phyloP scores from a whole-genome alignment of 2,329 filamentous ascomycete genomes.

The Didymellaceae sp. region DNA sequence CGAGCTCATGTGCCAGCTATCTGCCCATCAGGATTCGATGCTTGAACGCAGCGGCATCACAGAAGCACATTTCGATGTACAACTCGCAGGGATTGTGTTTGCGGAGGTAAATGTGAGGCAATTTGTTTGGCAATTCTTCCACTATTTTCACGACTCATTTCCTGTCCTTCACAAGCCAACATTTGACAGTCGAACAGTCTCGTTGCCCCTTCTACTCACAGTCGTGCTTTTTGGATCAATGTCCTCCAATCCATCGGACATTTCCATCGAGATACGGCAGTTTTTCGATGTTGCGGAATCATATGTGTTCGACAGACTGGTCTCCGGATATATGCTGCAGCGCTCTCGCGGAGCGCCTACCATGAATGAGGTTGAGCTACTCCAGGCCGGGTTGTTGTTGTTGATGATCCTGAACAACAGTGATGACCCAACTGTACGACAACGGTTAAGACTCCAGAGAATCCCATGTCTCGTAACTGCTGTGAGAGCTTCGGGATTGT shows the following conservation, averaged over 20 bases:
- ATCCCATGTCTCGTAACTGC: constrained; percentile 4
- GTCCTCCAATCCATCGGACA: constrained; percentile 2
- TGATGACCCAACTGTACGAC: neutral
- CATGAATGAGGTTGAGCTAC: neutral
- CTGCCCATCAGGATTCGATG: no score
- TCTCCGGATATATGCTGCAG: neutral
- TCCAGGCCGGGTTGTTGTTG: constrained; percentile 11
- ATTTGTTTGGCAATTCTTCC: constrained; percentile 9
- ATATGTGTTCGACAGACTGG: neutral
- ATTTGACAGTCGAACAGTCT: neutral
- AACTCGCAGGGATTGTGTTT: neutral
- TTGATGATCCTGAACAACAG: constrained; percentile 2
- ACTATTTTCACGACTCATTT: constrained; percentile 7
- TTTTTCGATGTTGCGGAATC: constrained; percentile 8
- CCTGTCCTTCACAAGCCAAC: constrained; percentile 1
- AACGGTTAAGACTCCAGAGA: constrained; percentile 1
- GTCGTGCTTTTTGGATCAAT: constrained; percentile 5
- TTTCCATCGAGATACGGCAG: neutral
- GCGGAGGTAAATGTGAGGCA: constrained; percentile 1
- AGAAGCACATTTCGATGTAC: neutral
- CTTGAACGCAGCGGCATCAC: neutral
- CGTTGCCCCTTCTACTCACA: constrained; percentile 4
- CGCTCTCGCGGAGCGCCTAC: neutral
- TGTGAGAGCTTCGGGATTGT: constrained; percentile 3
- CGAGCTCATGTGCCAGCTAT: no score